Base-by-base conservation (phyloP, 2,329 filamentous ascomycete species). In the Ophiostoma australiae region DNA sequence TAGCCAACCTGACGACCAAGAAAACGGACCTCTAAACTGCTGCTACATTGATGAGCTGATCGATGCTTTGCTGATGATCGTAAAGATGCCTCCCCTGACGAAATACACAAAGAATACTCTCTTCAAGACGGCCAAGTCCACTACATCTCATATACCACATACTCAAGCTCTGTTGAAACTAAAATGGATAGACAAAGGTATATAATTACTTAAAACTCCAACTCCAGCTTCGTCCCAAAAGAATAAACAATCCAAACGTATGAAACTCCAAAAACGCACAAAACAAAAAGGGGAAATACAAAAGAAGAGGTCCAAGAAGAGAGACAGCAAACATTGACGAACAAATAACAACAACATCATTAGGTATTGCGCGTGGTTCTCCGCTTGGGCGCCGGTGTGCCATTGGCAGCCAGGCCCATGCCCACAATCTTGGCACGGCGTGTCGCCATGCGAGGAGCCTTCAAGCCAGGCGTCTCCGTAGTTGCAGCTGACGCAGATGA, bases 341-440 rank as follows among this genome's bases (percentile, higher is more conserved):
- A 23, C 7, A 65, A 65, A 67, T 15, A 48, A 44, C 44, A 68
- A 44, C 1, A 8, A 48, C 20, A 58, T 20, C n/a, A 52, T 48
- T 23, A 72, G 20, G 33, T 52, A 1, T 52, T 72, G 33, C 70
- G 48, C 31, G 70, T 65, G n/a, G 63, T 67, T 41, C 73, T 52
- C 33, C 73, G 70, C 69, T 75, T 75, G 4, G 75, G 74, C 11
- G 73, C 75, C 4, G 75, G 75, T 31, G 75, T 75, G 1, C 73
- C 74, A 37, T 74, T 75, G 11, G 71, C 74, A 39, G 71, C 73
- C 65, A 74, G 72, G 23, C 73, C 73, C 72, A 73, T 70, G 48
- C 72, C 71, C 37, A 74, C 31, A 35, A 75, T 66, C 20, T 39
- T 73, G 41, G 71, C 72, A 44, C 73, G 71, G 2, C 73, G 33